Conservation (phyloP, 2,329 filamentous ascomycete genomes). For the Trichoderma koningii region DNA sequence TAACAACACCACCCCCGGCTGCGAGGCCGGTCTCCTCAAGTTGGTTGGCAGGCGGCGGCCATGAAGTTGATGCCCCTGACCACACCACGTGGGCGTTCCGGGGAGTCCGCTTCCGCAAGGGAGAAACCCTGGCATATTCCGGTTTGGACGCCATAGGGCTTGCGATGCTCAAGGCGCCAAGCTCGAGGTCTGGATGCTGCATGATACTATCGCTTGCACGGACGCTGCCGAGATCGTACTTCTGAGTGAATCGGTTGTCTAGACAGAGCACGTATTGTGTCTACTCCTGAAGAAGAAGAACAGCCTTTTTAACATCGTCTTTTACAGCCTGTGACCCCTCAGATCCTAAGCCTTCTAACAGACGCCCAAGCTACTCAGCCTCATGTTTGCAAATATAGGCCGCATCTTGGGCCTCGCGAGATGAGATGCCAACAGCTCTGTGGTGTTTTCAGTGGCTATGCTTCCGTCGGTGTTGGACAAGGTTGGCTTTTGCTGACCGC, state of each 20-base stretch:
- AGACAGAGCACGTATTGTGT: constrained; percentile 4
- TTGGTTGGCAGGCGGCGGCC: not conserved
- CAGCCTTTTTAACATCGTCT: not conserved
- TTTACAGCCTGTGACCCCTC: not conserved
- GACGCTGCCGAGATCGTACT: too few species aligned
- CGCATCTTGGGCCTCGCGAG: constrained; percentile 1
- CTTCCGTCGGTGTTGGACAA: not conserved
- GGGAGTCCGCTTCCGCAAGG: too few species aligned
- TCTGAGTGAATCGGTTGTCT: too few species aligned
- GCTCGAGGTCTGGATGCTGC: too few species aligned
- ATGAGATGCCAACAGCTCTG: not conserved
- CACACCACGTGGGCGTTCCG: too few species aligned
- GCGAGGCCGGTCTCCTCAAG: not conserved
- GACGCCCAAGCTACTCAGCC: not conserved
- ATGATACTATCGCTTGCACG: too few species aligned
- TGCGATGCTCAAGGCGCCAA: too few species aligned
- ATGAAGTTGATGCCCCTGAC: too few species aligned
- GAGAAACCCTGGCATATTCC: too few species aligned
- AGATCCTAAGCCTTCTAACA: constrained; percentile 1
- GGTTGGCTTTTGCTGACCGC: not conserved
- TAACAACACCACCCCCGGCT: not conserved
- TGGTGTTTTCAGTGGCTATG: not conserved
- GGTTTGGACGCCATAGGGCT: too few species aligned
- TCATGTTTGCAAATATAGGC: constrained; percentile 5
- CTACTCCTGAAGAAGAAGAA: not conserved